A percentile compares a stretch with the other conserved stretches of the same genome.
Conservation (phyloP, 2,329 filamentous ascomycete genomes). For the Parastagonospora avenae region DNA sequence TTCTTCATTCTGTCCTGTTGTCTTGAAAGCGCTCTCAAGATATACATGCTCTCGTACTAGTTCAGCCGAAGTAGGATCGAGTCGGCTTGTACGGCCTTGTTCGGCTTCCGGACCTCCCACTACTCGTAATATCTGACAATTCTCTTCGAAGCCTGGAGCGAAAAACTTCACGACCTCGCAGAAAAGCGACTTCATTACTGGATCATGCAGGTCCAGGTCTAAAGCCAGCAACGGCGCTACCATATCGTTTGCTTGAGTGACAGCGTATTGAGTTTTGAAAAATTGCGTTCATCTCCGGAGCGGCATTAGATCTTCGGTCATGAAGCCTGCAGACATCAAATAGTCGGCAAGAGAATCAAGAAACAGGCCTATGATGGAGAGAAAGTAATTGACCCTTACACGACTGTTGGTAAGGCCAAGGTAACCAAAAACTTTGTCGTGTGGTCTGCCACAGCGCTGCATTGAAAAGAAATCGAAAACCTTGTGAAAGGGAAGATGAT, state of each 20-base stretch:
- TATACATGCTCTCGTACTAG: too few relatives aligned
- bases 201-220: background rate
- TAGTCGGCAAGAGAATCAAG: background rate
- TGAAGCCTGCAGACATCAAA: background rate
- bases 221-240: background rate
- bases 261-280: background rate
- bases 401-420: background rate
- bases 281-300: background rate
- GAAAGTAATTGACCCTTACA: background rate
- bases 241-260: background rate
- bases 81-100: too few relatives aligned
- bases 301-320: background rate
- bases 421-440: background rate
- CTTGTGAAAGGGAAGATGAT: background rate
- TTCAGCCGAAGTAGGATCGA: too few relatives aligned
- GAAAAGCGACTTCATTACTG: background rate
- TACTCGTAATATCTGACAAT: too few relatives aligned
- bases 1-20: too few relatives aligned
- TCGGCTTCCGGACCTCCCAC: too few relatives aligned
- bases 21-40: too few relatives aligned
- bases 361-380: background rate
- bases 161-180: background rate
- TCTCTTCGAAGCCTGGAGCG: background rate
- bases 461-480: background rate
- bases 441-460: background rate